These are phyloP conservation scores for Gamsiella multidivaricata DNA, from an alignment of 192 early-diverging fungal genomes.

Conservation along the genomic window DNA sequence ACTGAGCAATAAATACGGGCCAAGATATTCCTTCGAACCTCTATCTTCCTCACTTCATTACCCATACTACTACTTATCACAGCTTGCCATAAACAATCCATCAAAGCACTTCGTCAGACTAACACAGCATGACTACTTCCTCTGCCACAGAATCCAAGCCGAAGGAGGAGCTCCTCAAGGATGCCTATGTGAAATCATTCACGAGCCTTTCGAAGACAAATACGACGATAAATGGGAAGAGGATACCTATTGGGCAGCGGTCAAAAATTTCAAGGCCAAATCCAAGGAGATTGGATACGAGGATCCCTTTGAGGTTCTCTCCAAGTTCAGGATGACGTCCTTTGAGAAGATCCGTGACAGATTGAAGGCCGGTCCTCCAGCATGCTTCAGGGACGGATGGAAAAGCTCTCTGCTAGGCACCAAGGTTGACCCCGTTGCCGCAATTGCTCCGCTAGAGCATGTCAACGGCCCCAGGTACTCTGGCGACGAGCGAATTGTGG, in stretches of 20 bases:
- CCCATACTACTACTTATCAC: neutral
- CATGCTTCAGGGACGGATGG: conserved; percentile 35
- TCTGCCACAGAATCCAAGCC: neutral
- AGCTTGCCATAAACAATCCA: too few relatives aligned
- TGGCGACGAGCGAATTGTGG: conserved; percentile 36
- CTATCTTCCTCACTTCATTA: neutral
- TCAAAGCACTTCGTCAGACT: too few relatives aligned
- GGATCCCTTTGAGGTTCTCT: conserved; percentile 34
- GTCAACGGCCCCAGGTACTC: conserved; percentile 13
- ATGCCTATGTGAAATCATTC: conserved; percentile 15
- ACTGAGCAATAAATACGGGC: too few relatives aligned
- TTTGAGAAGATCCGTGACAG: conserved; percentile 31
- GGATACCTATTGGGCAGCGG: conserved; percentile 31
- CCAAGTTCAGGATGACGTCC: conserved; percentile 9
- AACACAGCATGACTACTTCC: neutral
- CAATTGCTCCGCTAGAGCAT: conserved; percentile 17
- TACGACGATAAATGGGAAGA: conserved; percentile 48
- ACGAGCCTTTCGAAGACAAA: conserved; percentile 13
- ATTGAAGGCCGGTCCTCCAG: conserved; percentile 30
- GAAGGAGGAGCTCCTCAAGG: neutral
- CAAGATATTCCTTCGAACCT: too few relatives aligned
- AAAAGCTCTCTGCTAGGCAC: conserved; percentile 12
- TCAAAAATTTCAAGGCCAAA: conserved; percentile 31
- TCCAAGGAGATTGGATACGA: conserved; percentile 30
- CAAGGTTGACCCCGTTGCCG: conserved; percentile 8